Percentiles rank a stretch among this genome's conserved stretches.
Conservation (phyloP, 2,329 filamentous ascomycete species). For the Penicillium sp. region DNA sequence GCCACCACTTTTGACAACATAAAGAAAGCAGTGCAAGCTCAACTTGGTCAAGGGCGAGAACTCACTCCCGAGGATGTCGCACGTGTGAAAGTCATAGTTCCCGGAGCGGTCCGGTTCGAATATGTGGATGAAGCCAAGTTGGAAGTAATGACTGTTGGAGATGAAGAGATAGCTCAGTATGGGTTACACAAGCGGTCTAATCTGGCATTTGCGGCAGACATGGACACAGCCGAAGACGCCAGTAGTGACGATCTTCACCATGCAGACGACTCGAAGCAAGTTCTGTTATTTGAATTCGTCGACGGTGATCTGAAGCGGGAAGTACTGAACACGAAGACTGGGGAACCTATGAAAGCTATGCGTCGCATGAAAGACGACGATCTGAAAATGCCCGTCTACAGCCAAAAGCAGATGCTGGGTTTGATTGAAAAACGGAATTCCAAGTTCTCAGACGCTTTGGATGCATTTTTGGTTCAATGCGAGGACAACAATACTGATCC, state of each 20-base stretch:
- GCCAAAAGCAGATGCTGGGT: slow-evolving; percentile 80
- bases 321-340: slow-evolving; percentile 62
- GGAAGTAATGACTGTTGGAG: slow-evolving; percentile 62
- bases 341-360: slow-evolving; percentile 59
- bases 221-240: slow-evolving; percentile 22
- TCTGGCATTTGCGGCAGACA: slow-evolving; percentile 12
- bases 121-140: slow-evolving; percentile 80
- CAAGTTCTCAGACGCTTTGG: slow-evolving; percentile 71
- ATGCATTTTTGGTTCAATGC: slow-evolving; percentile 67
- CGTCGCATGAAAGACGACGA: slow-evolving; percentile 66
- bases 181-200: slow-evolving; percentile 47
- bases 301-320: slow-evolving; percentile 84
- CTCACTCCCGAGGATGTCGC: slow-evolving; percentile 71
- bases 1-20: slow-evolving; percentile 87
- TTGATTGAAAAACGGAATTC: slow-evolving; percentile 82
- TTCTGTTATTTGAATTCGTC: slow-evolving; percentile 83
- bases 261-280: slow-evolving; percentile 47
- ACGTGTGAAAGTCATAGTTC: slow-evolving; percentile 67
- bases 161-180: slow-evolving; percentile 52
- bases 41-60: slow-evolving; percentile 55
- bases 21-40: slow-evolving; percentile 70
- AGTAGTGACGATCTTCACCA: slow-evolving; percentile 22
- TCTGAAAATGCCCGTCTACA: slow-evolving; percentile 83
- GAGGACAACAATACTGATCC: slow-evolving; percentile 56
- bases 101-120: slow-evolving; percentile 68